phyloP scores from a whole-genome alignment of 2,329 filamentous ascomycete genomes.

The Pseudocercospora crystallina region DNA sequence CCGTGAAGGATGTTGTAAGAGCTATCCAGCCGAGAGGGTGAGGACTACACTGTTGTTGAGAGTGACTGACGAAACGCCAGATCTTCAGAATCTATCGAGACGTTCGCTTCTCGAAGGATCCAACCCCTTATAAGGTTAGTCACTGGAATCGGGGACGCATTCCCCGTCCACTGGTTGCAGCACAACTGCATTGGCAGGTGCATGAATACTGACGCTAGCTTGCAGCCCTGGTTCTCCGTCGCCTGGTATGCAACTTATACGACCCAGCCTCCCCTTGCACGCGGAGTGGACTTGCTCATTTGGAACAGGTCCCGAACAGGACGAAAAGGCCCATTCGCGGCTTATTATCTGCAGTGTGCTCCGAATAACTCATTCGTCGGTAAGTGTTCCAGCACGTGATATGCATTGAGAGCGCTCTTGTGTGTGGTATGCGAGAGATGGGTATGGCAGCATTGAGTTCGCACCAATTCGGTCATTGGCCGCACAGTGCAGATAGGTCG shows the following conservation, averaged over 20 bases:
- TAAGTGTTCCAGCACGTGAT: constrained; percentile 41
- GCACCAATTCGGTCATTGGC: too few relatives aligned
- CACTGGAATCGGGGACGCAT: background rate
- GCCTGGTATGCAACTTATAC: constrained; percentile 59
- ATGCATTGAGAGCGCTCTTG: too few relatives aligned
- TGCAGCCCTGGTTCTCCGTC: constrained; percentile 74
- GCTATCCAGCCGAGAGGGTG: background rate
- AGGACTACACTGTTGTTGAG: background rate
- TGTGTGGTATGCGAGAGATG: too few relatives aligned
- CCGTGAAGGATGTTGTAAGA: constrained; percentile 72
- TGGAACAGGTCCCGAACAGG: constrained; percentile 68
- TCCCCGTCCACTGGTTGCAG: constrained; percentile 2
- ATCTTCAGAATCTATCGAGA: constrained; percentile 86
- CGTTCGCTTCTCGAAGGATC: constrained; percentile 78
- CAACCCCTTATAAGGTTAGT: constrained; percentile 81
- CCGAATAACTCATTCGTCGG: constrained; percentile 71
- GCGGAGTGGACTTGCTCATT: background rate
- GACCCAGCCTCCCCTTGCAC: background rate
- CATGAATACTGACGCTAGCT: constrained; percentile 18
- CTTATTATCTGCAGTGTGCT: constrained; percentile 83
- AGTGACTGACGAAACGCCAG: constrained; percentile 25
- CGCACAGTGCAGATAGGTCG: too few relatives aligned
- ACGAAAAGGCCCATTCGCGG: constrained; percentile 81
- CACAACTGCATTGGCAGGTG: constrained; percentile 1
- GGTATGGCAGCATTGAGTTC: too few relatives aligned